Evolutionary conservation across 2,329 filamentous ascomycete genomes (phyloP).

Genomic region (Penicillium sp.): DNA sequence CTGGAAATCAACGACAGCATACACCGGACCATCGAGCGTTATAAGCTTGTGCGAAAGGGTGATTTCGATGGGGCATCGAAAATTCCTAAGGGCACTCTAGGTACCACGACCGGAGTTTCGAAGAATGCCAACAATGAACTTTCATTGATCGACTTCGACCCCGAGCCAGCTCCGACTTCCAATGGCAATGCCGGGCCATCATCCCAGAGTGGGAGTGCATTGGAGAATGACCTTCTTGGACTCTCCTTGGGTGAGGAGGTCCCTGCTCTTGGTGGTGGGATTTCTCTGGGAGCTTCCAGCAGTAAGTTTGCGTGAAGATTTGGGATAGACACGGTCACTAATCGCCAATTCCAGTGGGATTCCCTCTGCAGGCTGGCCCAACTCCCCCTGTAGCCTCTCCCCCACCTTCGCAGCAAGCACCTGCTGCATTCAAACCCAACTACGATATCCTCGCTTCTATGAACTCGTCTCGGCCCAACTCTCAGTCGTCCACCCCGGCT

Average conservation of each 20-base stretch:
- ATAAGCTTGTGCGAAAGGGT: conserved; percentile 94
- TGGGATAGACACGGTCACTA: neutral
- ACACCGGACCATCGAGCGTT: conserved; percentile 92
- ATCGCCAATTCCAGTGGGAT: conserved; percentile 29
- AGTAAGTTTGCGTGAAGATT: conserved; percentile 49
- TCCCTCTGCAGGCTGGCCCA: conserved; percentile 42
- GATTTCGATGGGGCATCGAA: conserved; percentile 81
- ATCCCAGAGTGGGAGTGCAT: conserved; percentile 61
- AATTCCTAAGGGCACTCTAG: conserved; percentile 79
- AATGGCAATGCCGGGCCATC: conserved; percentile 47
- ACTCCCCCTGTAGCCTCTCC: conserved; percentile 26
- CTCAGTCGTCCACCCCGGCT: conserved; percentile 55
- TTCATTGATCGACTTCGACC: conserved; percentile 87
- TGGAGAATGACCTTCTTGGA: conserved; percentile 90
- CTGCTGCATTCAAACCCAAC: conserved; percentile 55
- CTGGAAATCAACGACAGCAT: conserved; percentile 99
- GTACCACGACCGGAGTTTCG: conserved; percentile 66
- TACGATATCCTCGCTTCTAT: conserved; percentile 62
- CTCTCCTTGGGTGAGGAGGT: conserved; percentile 74
- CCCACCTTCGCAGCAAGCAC: conserved; percentile 46
- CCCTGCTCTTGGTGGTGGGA: conserved; percentile 77
- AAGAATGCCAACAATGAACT: conserved; percentile 75
- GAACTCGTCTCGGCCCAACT: conserved; percentile 51
- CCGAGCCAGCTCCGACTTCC: conserved; percentile 54
- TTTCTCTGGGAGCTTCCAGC: conserved; percentile 71